Evolutionary conservation across 257 asterid genomes (phyloP), one percentile per base, ranked within the genome.

Genomic region (Handroanthus guayacan): DNA sequence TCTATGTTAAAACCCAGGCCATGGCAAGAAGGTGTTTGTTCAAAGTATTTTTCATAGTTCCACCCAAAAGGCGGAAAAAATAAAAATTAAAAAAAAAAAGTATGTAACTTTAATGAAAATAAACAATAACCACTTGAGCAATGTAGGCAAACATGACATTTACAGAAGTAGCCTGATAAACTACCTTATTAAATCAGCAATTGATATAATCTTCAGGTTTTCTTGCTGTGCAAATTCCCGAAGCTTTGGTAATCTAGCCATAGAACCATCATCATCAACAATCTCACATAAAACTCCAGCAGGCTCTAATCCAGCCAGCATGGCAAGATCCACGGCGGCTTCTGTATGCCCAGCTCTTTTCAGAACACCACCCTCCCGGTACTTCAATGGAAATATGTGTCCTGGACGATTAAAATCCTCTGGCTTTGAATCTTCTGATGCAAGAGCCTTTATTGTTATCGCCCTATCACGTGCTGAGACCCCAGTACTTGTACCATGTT

Each of bases 341-440:
- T 95, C 99, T 11, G 99, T 95, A 77, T 95, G 99, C 64, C 99
- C 99, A 47, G 99, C 99, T 82, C 99, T 80, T 87, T 95, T 95
- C 64, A 95, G 79, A 78, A 95, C 99, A 69, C 99, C 99, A 5
- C 99, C 99, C 74, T 87, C 90, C 72, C 97, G 81, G 83, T 95
- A 95, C 82, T 89, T 92, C 54, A 95, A 73, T 2, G 99, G 98
- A 84, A 95, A 95, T 85, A 95, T 92, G 85, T 95, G 99, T 16
- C 99, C 99, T 2, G 99, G 99, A 5, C 98, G 95, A 70, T 88
- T 91, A 82, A 95, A 95, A 81, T 92, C 97, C 85, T 86, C 97
- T 5, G 98, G 91, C 80, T 76, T 86, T 5, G 99, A 92, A 60
- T 88, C 94, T 80, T 84, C 85, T 5, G 97, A 88, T 9, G 95